A percentile compares a stretch with the other conserved stretches of the same genome.
phyloP scores from a whole-genome alignment of 495 filamentous ascomycete genomes.

The Immersiella caudata region DNA sequence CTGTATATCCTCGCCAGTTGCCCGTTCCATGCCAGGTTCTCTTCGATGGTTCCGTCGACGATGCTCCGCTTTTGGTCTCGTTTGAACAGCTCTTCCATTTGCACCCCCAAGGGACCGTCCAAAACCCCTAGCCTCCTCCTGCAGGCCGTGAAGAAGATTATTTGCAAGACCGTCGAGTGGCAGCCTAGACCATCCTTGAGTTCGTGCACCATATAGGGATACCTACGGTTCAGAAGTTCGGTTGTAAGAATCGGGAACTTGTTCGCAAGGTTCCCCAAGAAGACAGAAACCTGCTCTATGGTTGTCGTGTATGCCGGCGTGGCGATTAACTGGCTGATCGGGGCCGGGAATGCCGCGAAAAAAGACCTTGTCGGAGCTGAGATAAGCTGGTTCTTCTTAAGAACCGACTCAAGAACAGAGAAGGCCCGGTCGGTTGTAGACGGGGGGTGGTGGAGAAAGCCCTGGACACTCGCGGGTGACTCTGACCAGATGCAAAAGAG shows the following conservation, averaged over 20 bases:
- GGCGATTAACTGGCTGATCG: slow-evolving; percentile 34
- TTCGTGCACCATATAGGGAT: slow-evolving; percentile 66
- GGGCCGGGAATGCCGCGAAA: slow-evolving; percentile 56
- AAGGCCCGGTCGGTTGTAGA: slow-evolving; percentile 41
- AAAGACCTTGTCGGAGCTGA: slow-evolving; percentile 46
- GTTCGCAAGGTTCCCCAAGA: slow-evolving; percentile 40
- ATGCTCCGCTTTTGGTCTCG: slow-evolving; percentile 35
- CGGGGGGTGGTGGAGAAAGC: slow-evolving; percentile 5
- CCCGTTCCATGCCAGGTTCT: slow-evolving; percentile 21
- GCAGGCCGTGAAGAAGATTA: slow-evolving; percentile 61
- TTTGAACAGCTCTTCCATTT: slow-evolving; percentile 44
- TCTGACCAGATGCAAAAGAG: slow-evolving; percentile 60
- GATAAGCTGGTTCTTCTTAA: slow-evolving; percentile 47
- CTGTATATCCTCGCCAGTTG: slow-evolving; percentile 21
- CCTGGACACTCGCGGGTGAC: slow-evolving; percentile 15
- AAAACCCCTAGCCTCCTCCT: slow-evolving; percentile 42
- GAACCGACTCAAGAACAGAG: slow-evolving; percentile 37
- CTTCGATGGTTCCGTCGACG: not conserved
- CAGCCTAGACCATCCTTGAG: slow-evolving; percentile 53
- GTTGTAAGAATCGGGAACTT: slow-evolving; percentile 22
- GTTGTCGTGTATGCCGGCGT: slow-evolving; percentile 13
- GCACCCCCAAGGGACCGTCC: slow-evolving; percentile 30
- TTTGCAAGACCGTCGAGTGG: slow-evolving; percentile 58
- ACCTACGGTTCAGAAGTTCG: slow-evolving; percentile 29
- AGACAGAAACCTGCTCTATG: slow-evolving; percentile 37